A percentile compares a stretch with the other conserved stretches of the same genome.
phyloP scores from a whole-genome alignment of 352 stramenopile genomes.

The Phytophthora sansomeana region DNA sequence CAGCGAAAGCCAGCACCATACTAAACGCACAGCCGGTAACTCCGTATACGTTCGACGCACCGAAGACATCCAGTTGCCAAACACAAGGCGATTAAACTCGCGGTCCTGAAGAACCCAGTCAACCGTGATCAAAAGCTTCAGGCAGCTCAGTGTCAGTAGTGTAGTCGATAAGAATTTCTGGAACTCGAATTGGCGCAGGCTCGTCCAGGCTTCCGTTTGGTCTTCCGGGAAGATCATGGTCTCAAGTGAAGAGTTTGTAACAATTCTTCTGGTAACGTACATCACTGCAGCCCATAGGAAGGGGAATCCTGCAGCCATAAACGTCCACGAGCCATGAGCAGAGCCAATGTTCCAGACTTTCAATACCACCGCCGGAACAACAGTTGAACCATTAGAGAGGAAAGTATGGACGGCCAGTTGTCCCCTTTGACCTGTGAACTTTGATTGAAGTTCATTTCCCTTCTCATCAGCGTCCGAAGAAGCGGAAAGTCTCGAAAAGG shows the following conservation, averaged over 20 bases:
- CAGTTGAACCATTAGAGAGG: constrained; percentile 15
- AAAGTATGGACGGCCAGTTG: constrained; percentile 36
- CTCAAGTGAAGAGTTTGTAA: constrained; percentile 1
- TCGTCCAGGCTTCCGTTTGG: constrained; percentile 7
- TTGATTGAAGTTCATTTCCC: background rate
- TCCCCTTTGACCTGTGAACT: background rate
- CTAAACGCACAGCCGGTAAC: constrained; percentile 31
- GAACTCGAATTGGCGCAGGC: constrained; percentile 36
- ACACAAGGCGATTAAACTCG: constrained; percentile 33
- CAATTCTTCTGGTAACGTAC: constrained; percentile 22
- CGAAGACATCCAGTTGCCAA: constrained; percentile 37
- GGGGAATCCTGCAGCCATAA: constrained; percentile 47
- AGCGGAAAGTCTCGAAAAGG: constrained; percentile 40
- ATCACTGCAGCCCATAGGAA: constrained; percentile 42
- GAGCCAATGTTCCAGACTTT: constrained; percentile 32
- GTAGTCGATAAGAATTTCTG: constrained; percentile 44
- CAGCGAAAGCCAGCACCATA: constrained; percentile 39
- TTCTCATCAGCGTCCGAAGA: constrained; percentile 3
- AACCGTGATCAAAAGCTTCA: constrained; percentile 54
- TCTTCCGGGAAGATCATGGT: constrained; percentile 28
- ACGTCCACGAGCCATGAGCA: constrained; percentile 65
- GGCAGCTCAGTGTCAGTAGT: constrained; percentile 47
- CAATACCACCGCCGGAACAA: constrained; percentile 17
- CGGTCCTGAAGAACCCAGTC: constrained; percentile 57
- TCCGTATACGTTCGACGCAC: constrained; percentile 36